Conservation (phyloP, 805 yeast genomes). For the Candida ficus region DNA sequence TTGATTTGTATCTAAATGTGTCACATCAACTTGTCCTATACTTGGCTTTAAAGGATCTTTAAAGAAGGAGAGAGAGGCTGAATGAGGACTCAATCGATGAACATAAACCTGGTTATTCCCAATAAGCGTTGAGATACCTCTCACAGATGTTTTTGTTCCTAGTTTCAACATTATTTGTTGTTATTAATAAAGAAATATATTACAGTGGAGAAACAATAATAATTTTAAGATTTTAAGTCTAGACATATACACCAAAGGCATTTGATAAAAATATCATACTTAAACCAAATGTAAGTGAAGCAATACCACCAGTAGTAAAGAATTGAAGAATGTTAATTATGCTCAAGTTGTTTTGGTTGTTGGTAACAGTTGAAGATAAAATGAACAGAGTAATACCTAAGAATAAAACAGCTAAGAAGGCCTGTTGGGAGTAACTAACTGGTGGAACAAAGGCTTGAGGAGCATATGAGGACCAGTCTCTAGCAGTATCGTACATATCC, state of each 20-base stretch:
- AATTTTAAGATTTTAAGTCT: no score
- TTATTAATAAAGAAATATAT: no score
- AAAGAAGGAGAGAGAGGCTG: constrained; percentile 11
- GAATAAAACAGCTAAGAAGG: not conserved
- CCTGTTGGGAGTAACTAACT: not conserved
- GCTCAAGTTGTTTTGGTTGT: not conserved
- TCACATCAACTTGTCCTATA: constrained; percentile 4
- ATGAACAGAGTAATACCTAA: not conserved
- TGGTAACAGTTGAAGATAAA: not conserved
- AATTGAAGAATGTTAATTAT: constrained; percentile 9
- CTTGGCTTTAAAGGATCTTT: constrained; percentile 6
- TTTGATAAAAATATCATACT: constrained; percentile 37
- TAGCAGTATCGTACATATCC: constrained; percentile 2
- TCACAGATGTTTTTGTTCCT: not conserved
- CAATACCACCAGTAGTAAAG: constrained; percentile 25
- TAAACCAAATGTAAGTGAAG: constrained; percentile 34
- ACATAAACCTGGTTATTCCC: constrained; percentile 14
- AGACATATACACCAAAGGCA: constrained; percentile 44
- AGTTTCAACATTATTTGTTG: no score
- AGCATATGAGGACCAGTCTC: not conserved
- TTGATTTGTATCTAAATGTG: not conserved
- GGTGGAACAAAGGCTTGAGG: constrained; percentile 2
- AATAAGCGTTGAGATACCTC: not conserved
- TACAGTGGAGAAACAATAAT: no score
- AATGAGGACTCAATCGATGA: constrained; percentile 4